Base-by-base conservation (phyloP, 1,284 basidiomycete species). In the Cutaneotrichosporon arboriforme region DNA sequence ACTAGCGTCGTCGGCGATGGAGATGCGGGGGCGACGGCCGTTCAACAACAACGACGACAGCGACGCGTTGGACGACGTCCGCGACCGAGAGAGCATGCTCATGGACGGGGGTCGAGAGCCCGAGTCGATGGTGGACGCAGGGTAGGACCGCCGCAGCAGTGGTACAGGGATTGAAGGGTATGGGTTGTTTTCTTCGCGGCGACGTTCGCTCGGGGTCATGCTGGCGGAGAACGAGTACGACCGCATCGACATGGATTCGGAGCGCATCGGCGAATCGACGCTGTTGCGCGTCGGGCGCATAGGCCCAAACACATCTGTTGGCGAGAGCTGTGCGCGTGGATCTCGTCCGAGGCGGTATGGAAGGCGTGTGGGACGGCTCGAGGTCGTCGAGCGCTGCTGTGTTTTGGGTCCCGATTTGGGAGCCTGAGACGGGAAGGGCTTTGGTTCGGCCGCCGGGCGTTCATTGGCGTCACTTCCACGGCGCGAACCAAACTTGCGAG, bases 401-500 rank as follows among this genome's bases (percentile, higher is more conserved):
- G 23, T 47, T 35, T 21, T 46, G 40, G 37, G 40, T 38, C 23
- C 49, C 31, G 37, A 36, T 7, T 46, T 44, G 35, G 39, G 43
- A 33, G 48, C 36, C 12, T 38, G 35, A 37, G 36, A 37, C 26
- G 47, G 31, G n/a, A 44, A 46, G 2, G 42, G 33, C 39, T 46
- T 41, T 21, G 42, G 42, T 31, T 31, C 26, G 26, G 26, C 26
- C 26, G 26, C 26, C 26, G 57, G 59, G 14, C 38, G 18, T 13
- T 58, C 46, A 33, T 55, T 45, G 44, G 48, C 51, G 54, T 63
- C 26, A 57, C 65, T 52, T 58, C 40, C 41, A 21, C 69, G 61
- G 0, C 63, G 59, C 8, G 59, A 61, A 9, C 66, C 68, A 15
- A 92, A 78, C 73, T 93, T 93, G 61, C 88, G 83, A 61, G 90